Evolutionary conservation across 495 filamentous ascomycete species (phyloP).

Genomic region (Gamarada debralockiae): DNA sequence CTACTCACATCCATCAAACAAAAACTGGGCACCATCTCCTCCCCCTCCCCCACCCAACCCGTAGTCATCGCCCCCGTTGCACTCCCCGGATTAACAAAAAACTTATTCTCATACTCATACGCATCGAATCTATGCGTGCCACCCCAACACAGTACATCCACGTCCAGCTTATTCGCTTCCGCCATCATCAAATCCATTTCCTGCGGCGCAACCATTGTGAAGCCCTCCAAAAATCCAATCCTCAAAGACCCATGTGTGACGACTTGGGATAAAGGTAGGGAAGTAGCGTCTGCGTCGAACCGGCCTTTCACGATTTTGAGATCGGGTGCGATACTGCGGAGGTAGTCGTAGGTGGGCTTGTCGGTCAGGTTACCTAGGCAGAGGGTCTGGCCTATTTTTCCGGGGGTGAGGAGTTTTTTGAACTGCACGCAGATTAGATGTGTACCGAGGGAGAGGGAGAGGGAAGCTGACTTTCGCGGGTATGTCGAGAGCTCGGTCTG

Average conservation of each 20-base stretch:
- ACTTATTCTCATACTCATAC: conserved; percentile 97
- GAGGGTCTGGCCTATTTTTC: conserved; percentile 96
- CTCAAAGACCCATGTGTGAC: conserved; percentile 90
- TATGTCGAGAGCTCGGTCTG: conserved; percentile 86
- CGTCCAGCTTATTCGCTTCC: conserved; percentile 91
- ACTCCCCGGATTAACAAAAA: conserved; percentile 98
- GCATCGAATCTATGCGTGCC: conserved; percentile 98
- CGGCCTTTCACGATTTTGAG: conserved; percentile 87
- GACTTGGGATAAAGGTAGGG: conserved; percentile 86
- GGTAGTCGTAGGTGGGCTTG: conserved; percentile 90
- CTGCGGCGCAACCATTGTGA: conserved; percentile 86
- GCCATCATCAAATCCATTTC: conserved; percentile 91
- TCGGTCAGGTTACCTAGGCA: conserved; percentile 97
- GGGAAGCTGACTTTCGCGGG: conserved; percentile 69
- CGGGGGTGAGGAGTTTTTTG: conserved; percentile 94
- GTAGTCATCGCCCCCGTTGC: conserved; percentile 81
- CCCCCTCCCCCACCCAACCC: conserved; percentile 44
- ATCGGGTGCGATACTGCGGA: conserved; percentile 86
- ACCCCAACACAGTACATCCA: conserved; percentile 95
- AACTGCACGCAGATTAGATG: conserved; percentile 55
- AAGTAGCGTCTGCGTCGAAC: conserved; percentile 88
- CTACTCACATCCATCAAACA: conserved; percentile 96
- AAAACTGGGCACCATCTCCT: conserved; percentile 91
- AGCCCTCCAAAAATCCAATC: conserved; percentile 95
- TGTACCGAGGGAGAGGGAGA: conserved; percentile 11